These are phyloP conservation scores for Neoascochyta sp. DNA, from an alignment of 2,329 filamentous ascomycete genomes.

Conservation along the genomic window DNA sequence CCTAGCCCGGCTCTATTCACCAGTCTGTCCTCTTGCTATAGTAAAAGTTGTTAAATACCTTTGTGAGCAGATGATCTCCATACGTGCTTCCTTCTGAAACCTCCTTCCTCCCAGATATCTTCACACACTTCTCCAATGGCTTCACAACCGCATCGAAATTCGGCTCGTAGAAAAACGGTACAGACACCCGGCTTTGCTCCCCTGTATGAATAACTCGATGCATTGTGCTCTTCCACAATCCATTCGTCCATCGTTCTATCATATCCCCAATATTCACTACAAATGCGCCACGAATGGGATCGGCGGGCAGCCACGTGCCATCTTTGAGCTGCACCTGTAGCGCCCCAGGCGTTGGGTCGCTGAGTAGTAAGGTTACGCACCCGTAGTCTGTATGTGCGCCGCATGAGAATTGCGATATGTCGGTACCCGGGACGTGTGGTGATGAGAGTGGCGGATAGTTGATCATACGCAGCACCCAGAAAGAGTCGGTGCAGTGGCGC, in stretches of 20 bases:
- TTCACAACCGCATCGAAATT: constrained; percentile 41
- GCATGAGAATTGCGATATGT: constrained; percentile 36
- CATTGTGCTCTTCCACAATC: constrained; percentile 42
- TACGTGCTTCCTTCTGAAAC: constrained; percentile 38
- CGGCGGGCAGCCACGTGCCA: constrained; percentile 45
- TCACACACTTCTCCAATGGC: constrained; percentile 40
- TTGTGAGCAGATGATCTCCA: constrained; percentile 43
- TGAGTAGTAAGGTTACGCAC: constrained; percentile 46
- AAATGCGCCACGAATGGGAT: constrained; percentile 44
- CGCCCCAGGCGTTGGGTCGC: constrained; percentile 43
- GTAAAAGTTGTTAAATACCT: constrained; percentile 44
- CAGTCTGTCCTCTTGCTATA: constrained; percentile 27
- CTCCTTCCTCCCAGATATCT: constrained; percentile 25
- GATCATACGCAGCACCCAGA: constrained; percentile 43
- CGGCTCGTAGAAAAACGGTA: constrained; percentile 51
- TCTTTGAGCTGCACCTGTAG: constrained; percentile 44
- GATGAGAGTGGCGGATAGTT: constrained; percentile 36
- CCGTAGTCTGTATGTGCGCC: constrained; percentile 48
- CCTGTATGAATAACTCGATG: constrained; percentile 46
- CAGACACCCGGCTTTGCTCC: constrained; percentile 39
- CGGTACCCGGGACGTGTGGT: constrained; percentile 5
- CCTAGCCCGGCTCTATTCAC: constrained; percentile 9
- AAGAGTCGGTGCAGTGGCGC: constrained; percentile 28
- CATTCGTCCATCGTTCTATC: constrained; percentile 47
- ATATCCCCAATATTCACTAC: constrained; percentile 52